Percentiles rank a stretch among this genome's conserved stretches.
phyloP scores from a whole-genome alignment of 148 eudicot genomes.

The Salicornia ramosissima region DNA sequence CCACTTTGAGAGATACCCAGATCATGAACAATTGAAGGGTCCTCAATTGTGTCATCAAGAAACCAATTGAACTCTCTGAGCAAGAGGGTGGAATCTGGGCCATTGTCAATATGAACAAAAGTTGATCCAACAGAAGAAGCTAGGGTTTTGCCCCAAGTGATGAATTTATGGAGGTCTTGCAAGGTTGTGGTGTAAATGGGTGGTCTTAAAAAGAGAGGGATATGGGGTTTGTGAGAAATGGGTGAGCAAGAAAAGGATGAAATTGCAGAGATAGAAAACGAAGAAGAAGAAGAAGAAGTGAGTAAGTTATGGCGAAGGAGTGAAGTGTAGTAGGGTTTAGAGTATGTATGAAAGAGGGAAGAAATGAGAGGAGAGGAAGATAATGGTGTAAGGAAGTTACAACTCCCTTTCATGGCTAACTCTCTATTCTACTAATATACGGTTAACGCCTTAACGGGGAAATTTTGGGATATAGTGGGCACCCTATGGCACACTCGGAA shows the following conservation, averaged over 20 bases:
- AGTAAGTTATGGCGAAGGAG: not conserved
- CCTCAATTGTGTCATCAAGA: constrained; percentile 57
- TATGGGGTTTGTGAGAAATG: constrained; percentile 44
- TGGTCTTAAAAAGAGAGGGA: constrained; percentile 66
- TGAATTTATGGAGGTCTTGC: constrained; percentile 53
- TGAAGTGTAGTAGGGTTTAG: not conserved
- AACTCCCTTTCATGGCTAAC: constrained; percentile 39
- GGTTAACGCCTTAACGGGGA: no score
- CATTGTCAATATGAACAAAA: constrained; percentile 49
- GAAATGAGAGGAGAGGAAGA: not conserved
- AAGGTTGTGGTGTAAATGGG: constrained; percentile 46
- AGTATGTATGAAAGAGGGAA: not conserved
- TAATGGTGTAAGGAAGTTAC: not conserved
- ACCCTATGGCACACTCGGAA: no score
- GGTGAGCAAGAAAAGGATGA: constrained; percentile 9
- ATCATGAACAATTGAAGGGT: constrained; percentile 28
- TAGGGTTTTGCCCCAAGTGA: constrained; percentile 64
- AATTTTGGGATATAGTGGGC: no score
- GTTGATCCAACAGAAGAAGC: constrained; percentile 45
- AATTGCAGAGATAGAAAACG: constrained; percentile 1
- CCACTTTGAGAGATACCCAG: constrained; percentile 23
- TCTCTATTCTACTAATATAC: no score
- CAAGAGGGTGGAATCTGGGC: constrained; percentile 52
- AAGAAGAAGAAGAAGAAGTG: constrained; percentile 4
- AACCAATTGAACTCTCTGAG: constrained; percentile 83